A percentile compares a stretch with the other conserved stretches of the same genome.
Evolutionary conservation across 2,329 filamentous ascomycete genomes (phyloP).

Genomic region (Hypoxylon sp.): DNA sequence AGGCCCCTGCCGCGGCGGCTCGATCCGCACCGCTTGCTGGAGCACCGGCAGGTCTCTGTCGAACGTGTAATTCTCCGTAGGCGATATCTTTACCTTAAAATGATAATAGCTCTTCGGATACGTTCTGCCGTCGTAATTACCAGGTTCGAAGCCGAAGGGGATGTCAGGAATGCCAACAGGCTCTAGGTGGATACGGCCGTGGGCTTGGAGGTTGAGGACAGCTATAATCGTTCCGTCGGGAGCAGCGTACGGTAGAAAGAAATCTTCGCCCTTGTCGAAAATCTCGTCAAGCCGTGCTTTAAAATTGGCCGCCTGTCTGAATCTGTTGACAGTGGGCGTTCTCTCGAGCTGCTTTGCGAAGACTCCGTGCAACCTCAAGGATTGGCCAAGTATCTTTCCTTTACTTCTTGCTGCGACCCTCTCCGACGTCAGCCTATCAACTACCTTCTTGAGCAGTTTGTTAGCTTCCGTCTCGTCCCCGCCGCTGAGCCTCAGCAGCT

Average conservation of each 20-base stretch:
- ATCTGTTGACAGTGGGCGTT: constrained; percentile 61
- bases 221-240: constrained; percentile 73
- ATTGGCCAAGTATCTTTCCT: constrained; percentile 64
- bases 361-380: constrained; percentile 68
- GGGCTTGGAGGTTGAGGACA: constrained; percentile 69
- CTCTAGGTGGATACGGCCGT: constrained; percentile 62
- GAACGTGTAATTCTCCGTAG: constrained; percentile 65
- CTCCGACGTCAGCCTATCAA: constrained; percentile 57
- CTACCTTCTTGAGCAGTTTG: constrained; percentile 56
- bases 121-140: constrained; percentile 74
- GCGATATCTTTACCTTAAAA: constrained; percentile 67
- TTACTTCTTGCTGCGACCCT: constrained; percentile 68
- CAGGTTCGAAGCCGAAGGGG: constrained; percentile 74
- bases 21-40: constrained; percentile 45
- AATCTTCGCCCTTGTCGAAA: constrained; percentile 51
- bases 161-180: constrained; percentile 65
- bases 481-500: constrained; percentile 58
- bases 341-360: constrained; percentile 66
- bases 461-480: constrained; percentile 52
- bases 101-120: constrained; percentile 71
- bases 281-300: constrained; percentile 66
- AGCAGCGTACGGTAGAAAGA: constrained; percentile 51
- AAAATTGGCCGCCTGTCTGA: constrained; percentile 64
- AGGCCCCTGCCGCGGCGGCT: constrained; percentile 54
- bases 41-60: constrained; percentile 59